phyloP scores from a whole-genome alignment of 2,329 filamentous ascomycete species.

The Furcasterigmium furcatum region DNA sequence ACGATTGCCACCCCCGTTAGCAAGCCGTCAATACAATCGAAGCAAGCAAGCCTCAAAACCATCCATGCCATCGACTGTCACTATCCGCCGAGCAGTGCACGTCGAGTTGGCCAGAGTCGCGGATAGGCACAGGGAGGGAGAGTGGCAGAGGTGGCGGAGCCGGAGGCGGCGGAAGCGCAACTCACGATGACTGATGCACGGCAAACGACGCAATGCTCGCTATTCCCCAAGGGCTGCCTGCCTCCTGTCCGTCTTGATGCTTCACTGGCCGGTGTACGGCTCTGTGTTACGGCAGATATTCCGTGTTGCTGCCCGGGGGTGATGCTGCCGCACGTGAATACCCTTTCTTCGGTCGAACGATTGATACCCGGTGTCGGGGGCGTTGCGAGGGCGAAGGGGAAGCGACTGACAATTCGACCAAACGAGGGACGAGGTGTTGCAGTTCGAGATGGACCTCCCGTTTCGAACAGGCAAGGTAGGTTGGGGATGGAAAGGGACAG shows the following conservation, averaged over 20 bases:
- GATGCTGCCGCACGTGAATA: not conserved
- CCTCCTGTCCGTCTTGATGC: not conserved
- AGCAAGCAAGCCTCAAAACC: no score
- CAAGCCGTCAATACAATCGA: no score
- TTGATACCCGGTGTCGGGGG: not conserved
- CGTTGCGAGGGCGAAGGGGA: not conserved
- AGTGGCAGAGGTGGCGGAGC: not conserved
- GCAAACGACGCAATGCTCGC: not conserved
- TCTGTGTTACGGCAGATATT: not conserved
- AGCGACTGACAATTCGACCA: no score
- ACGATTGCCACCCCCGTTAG: no score
- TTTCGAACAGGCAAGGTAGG: not conserved
- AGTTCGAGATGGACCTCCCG: no score
- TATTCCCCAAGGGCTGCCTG: not conserved
- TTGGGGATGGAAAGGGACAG: not conserved
- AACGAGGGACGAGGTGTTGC: no score
- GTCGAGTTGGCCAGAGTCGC: not conserved
- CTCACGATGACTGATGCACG: not conserved
- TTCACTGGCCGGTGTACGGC: not conserved
- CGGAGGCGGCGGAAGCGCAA: not conserved
- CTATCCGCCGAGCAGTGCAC: not conserved
- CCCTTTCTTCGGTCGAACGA: not conserved
- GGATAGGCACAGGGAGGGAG: not conserved
- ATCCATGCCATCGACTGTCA: not conserved
- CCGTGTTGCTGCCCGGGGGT: not conserved